Conservation (phyloP, 2,329 filamentous ascomycete genomes). For the Trichoderma sp. region DNA sequence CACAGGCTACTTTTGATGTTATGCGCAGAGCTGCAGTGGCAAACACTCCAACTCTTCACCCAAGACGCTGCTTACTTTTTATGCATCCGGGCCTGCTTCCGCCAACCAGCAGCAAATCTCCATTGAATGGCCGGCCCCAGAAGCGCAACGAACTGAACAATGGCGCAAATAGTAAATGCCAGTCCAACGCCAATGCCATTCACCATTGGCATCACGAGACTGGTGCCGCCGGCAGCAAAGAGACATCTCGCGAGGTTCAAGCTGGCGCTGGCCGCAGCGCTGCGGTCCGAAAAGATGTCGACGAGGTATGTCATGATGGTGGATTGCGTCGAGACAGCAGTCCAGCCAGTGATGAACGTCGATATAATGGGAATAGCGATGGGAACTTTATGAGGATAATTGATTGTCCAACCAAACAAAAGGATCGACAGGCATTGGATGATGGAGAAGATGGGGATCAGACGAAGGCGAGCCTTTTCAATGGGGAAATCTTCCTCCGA, state of each 20-base stretch:
- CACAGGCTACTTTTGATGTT: not conserved
- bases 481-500: conserved; percentile 49
- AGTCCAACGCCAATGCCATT: conserved; percentile 49
- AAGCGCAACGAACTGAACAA: conserved; percentile 44
- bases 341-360: conserved; percentile 45
- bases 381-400: conserved; percentile 40
- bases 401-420: conserved; percentile 52
- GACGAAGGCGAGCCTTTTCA: conserved; percentile 48
- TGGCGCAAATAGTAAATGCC: conserved; percentile 48
- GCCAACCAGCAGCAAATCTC: conserved; percentile 3
- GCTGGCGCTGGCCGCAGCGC: conserved; percentile 53
- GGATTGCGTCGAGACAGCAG: conserved; percentile 54
- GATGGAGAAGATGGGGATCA: conserved; percentile 49
- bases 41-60: not conserved
- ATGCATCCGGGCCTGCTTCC: not conserved
- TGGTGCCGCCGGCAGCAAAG: conserved; percentile 51
- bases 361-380: conserved; percentile 48
- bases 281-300: conserved; percentile 53
- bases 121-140: conserved; percentile 21
- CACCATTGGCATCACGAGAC: conserved; percentile 51
- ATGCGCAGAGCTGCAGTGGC: not conserved
- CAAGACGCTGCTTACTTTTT: not conserved
- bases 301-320: conserved; percentile 51
- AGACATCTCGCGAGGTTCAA: conserved; percentile 56
- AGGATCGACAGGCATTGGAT: conserved; percentile 51